Evolutionary conservation across 164 flowering plant genomes (phyloP).

Genomic region (Vitis vinifera): DNA sequence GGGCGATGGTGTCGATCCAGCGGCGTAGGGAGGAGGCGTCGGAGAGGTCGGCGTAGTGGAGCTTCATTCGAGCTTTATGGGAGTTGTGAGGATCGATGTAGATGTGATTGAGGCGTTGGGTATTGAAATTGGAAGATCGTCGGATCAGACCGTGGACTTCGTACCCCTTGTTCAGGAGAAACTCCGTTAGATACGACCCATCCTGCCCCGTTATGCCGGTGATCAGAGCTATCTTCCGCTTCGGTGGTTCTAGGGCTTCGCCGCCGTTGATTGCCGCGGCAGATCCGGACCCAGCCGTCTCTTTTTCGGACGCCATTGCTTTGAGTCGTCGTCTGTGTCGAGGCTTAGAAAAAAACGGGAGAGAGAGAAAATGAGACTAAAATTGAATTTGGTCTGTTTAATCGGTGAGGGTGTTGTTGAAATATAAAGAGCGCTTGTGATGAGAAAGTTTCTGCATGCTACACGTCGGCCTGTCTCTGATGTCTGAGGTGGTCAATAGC

Average conservation of each 20-base stretch:
- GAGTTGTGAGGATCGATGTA: slow-evolving; percentile 94
- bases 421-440: not conserved
- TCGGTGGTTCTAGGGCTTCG: slow-evolving; percentile 5
- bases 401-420: not conserved
- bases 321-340: not conserved
- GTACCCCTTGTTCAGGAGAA: slow-evolving; percentile 76
- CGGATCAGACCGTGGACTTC: slow-evolving; percentile 94
- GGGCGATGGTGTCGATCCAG: slow-evolving; percentile 77
- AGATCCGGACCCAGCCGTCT: slow-evolving; percentile 30
- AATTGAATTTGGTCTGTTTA: not conserved
- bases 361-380: not conserved
- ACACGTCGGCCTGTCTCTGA: not conserved
- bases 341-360: not conserved
- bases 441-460: not conserved
- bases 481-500: not conserved
- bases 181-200: slow-evolving; percentile 93
- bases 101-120: slow-evolving; percentile 94
- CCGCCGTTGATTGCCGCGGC: slow-evolving; percentile 21
- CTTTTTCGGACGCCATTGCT: slow-evolving; percentile 37
- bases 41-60: slow-evolving; percentile 89
- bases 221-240: slow-evolving; percentile 63
- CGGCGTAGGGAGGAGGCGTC: slow-evolving; percentile 98
- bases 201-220: slow-evolving; percentile 98
- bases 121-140: slow-evolving; percentile 92
- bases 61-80: slow-evolving; percentile 75